Conservation (phyloP, 2,329 filamentous ascomycete genomes). For the Albophoma yamanashiensis region DNA sequence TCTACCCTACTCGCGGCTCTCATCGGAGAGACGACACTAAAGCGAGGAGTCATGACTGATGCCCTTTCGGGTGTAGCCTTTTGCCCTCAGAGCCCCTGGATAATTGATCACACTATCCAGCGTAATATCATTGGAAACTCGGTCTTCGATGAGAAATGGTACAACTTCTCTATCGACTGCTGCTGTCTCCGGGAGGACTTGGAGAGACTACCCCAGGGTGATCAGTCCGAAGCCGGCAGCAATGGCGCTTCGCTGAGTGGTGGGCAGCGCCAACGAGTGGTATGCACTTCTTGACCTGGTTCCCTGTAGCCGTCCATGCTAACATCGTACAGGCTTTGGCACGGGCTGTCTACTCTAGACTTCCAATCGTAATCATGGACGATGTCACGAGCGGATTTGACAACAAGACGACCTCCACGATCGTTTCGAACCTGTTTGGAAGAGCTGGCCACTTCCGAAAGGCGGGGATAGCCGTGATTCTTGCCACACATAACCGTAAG, state of each 20-base stretch:
- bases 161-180: not conserved
- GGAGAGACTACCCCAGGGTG: not conserved
- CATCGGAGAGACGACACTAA: not conserved
- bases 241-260: not conserved
- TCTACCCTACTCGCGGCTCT: not conserved
- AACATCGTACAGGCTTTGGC: not conserved
- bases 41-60: not conserved
- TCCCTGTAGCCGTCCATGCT: not conserved
- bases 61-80: not conserved
- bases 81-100: not conserved
- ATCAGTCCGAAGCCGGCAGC: not conserved
- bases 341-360: not conserved
- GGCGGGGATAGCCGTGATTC: not conserved
- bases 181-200: not conserved
- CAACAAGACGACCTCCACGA: not conserved
- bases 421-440: not conserved
- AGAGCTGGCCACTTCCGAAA: not conserved
- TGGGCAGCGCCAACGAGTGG: constrained; percentile 1
- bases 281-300: not conserved
- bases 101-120: not conserved
- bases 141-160: not conserved
- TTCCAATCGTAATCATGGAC: not conserved
- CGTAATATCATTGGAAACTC: not conserved
- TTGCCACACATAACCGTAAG: not conserved
- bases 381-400: not conserved